These are phyloP conservation scores for Rubia peregrina DNA, from an alignment of 305 asterid species.

Conservation along the genomic window DNA sequence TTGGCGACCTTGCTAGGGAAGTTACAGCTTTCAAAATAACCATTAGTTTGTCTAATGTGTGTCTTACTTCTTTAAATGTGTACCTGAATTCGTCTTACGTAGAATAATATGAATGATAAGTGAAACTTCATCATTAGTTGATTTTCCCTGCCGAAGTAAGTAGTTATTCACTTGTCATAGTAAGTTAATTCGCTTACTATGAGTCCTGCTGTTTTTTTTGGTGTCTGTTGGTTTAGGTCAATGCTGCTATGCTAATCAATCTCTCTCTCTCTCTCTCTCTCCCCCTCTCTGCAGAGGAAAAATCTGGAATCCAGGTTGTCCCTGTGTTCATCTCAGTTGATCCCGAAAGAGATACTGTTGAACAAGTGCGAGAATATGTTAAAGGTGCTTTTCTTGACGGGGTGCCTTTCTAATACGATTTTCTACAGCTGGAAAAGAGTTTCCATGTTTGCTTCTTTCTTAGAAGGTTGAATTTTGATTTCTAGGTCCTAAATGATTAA, in stretches of 20 bases:
- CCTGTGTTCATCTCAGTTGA: conserved; percentile 93
- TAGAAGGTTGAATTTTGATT: background rate
- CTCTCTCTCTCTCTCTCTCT: background rate
- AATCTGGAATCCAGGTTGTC: conserved; percentile 63
- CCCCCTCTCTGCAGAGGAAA: conserved; percentile 42
- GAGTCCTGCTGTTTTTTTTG: background rate
- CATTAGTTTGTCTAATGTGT: background rate
- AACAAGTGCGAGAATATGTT: conserved; percentile 80
- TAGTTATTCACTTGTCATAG: background rate
- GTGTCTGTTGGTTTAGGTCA: background rate
- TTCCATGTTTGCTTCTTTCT: background rate
- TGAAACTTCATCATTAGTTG: background rate
- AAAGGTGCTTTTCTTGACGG: conserved; percentile 44
- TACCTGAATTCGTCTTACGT: background rate
- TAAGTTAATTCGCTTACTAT: background rate
- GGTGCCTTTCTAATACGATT: background rate
- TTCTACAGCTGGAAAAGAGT: background rate
- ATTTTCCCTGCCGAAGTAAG: background rate
- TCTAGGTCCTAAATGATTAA: background rate
- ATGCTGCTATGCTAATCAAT: background rate
- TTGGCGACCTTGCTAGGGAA: background rate
- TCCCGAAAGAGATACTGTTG: conserved; percentile 87
- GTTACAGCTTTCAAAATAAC: background rate
- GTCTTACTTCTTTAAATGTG: background rate
- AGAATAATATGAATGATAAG: background rate